A percentile compares a stretch with the other conserved stretches of the same genome.
Conservation (phyloP, 805 yeast genomes). For the Yamadazyma scolyti region DNA sequence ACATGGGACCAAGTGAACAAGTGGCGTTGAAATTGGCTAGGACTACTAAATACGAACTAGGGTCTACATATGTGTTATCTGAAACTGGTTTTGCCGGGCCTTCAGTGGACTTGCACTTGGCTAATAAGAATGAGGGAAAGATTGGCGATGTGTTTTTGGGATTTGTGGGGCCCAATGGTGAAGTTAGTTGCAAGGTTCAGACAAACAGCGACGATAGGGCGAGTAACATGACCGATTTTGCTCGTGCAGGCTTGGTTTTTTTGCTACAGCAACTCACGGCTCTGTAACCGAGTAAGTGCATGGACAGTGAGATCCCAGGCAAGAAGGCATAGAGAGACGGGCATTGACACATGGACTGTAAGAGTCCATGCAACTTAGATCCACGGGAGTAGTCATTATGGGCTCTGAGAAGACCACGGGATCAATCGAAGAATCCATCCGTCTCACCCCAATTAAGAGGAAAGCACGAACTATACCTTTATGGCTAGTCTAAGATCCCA, state of each 20-base stretch:
- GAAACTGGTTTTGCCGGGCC: slow-evolving; percentile 93
- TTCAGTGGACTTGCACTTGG: slow-evolving; percentile 38
- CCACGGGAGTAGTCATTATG: too few relatives aligned
- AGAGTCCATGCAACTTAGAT: too few relatives aligned
- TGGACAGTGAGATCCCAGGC: too few relatives aligned
- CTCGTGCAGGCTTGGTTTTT: slow-evolving; percentile 59
- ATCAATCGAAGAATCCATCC: too few relatives aligned
- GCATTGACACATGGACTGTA: too few relatives aligned
- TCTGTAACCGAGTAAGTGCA: not conserved
- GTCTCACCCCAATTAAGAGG: too few relatives aligned
- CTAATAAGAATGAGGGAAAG: slow-evolving; percentile 16
- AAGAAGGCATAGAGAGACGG: too few relatives aligned
- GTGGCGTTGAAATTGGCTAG: slow-evolving; percentile 78
- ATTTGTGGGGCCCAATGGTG: slow-evolving; percentile 61
- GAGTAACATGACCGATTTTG: slow-evolving; percentile 73
- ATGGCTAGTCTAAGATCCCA: too few relatives aligned
- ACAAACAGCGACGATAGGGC: slow-evolving; percentile 55
- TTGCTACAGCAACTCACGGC: slow-evolving; percentile 46
- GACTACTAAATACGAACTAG: slow-evolving; percentile 73
- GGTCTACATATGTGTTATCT: slow-evolving; percentile 75
- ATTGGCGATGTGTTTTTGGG: slow-evolving; percentile 74
- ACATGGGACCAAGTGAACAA: slow-evolving; percentile 78
- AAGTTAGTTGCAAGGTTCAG: slow-evolving; percentile 39
- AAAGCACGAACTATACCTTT: too few relatives aligned
- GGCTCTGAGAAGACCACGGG: too few relatives aligned